Evolutionary conservation across 2,329 filamentous ascomycete species (phyloP).

Genomic region (Verticillium tricorpus): DNA sequence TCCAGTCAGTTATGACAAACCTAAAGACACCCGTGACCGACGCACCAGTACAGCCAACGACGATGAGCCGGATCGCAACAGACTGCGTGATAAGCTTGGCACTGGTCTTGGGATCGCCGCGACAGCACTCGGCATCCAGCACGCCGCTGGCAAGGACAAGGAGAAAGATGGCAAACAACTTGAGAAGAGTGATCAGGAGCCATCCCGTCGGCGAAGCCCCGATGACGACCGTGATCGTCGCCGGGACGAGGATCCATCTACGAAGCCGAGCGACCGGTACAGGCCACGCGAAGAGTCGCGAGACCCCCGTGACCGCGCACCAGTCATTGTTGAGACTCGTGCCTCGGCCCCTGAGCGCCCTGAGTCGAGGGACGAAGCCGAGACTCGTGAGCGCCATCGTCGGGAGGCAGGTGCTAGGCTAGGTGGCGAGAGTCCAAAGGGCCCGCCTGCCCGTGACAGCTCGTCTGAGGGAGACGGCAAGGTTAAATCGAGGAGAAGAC

Average conservation of each 20-base stretch:
- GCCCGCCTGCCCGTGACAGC: slow-evolving; percentile 29
- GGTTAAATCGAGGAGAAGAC: slow-evolving; percentile 28
- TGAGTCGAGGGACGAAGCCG: slow-evolving; percentile 13
- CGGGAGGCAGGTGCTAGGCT: slow-evolving; percentile 34
- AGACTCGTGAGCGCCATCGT: slow-evolving; percentile 24
- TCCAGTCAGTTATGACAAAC: slow-evolving; percentile 1
- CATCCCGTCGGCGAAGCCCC: slow-evolving; percentile 9
- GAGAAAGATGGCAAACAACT: slow-evolving; percentile 30
- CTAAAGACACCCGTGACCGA: slow-evolving; percentile 14
- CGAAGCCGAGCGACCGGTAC: slow-evolving; percentile 23
- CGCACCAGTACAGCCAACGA: slow-evolving; percentile 22
- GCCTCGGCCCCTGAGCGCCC: slow-evolving; percentile 4
- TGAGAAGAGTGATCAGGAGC: slow-evolving; percentile 16
- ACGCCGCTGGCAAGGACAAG: slow-evolving; percentile 29
- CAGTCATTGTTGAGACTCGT: slow-evolving; percentile 15
- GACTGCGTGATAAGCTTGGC: slow-evolving; percentile 42
- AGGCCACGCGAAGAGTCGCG: slow-evolving; percentile 20
- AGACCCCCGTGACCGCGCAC: slow-evolving; percentile 10
- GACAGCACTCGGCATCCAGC: slow-evolving; percentile 39
- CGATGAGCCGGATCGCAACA: slow-evolving; percentile 36
- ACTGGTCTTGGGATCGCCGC: slow-evolving; percentile 44
- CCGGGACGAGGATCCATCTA: slow-evolving; percentile 17
- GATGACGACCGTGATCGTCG: slow-evolving; percentile 14
- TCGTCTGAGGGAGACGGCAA: slow-evolving; percentile 38
- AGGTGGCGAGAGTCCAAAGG: slow-evolving; percentile 25